These are phyloP conservation scores for Ogataea paraovalis DNA, from an alignment of 805 yeast species.

Conservation along the genomic window DNA sequence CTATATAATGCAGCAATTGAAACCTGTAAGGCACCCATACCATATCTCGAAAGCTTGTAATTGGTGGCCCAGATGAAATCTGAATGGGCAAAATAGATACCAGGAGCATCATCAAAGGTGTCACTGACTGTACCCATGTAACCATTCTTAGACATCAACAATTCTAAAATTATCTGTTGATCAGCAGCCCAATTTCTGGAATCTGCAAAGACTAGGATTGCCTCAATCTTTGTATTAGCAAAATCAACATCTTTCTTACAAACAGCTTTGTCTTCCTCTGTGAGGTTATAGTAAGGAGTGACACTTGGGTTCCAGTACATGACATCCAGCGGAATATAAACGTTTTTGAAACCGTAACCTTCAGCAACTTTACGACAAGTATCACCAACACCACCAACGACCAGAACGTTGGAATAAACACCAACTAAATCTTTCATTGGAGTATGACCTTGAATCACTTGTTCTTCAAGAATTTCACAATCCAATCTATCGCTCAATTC, in stretches of 20 bases:
- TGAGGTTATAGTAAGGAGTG: constrained; percentile 74
- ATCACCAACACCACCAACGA: constrained; percentile 87
- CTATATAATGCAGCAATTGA: constrained; percentile 80
- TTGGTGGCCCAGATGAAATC: constrained; percentile 94
- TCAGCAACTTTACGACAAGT: constrained; percentile 79
- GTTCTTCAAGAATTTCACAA: constrained; percentile 62
- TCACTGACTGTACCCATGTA: constrained; percentile 77
- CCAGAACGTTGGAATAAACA: constrained; percentile 67
- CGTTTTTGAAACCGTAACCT: constrained; percentile 79
- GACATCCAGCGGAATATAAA: constrained; percentile 76
- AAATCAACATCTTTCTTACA: constrained; percentile 60
- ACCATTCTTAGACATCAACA: constrained; percentile 72
- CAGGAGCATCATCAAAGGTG: constrained; percentile 73
- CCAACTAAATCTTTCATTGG: constrained; percentile 83
- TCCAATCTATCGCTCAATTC: constrained; percentile 63
- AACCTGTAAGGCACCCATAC: constrained; percentile 93
- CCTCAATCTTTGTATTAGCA: constrained; percentile 64
- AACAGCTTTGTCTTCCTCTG: constrained; percentile 62
- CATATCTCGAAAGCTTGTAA: constrained; percentile 75
- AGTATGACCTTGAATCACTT: constrained; percentile 89
- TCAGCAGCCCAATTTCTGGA: constrained; percentile 92
- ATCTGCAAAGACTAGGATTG: constrained; percentile 86
- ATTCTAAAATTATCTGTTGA: constrained; percentile 82
- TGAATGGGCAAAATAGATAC: constrained; percentile 83
- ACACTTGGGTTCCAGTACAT: constrained; percentile 86